Base-by-base conservation (phyloP, 805 yeast species). In the Lipomyces sp. region DNA sequence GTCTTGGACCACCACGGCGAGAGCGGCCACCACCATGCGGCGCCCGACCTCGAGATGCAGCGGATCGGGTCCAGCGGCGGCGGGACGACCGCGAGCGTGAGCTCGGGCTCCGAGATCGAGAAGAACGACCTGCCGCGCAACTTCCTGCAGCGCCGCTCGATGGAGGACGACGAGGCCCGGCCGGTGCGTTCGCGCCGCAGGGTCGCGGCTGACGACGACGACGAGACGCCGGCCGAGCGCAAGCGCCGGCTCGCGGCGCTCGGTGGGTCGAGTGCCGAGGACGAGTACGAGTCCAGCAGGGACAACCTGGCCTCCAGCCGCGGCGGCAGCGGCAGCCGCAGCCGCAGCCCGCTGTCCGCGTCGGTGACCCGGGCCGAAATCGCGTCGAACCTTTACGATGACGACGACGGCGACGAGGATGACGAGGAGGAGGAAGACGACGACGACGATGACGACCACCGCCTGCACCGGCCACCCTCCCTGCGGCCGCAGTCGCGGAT, bases 401-500 rank as follows among this genome's bases (percentile, higher is more conserved):
- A 53, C 4, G 57, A 43, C 11, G 55, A 53, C 33, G 61, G 51
- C 29, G 64, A 55, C 37, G 62, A 51, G 29, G 65, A 40, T 57
- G 18, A 34, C 18, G 48, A 35, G 18, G 49, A 39, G 6, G 45
- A 45, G 4, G 42, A 23, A 2, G 38, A 34, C 23, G 45, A 43
- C 29, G 49, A 28, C 11, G 48, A 43, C 10, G 60, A 53, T 3
- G 67, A 59, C n/a, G 66, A 65, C 43, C 70, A 62, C n/a, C 68
- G 60, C 6, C 65, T 51, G 2, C 53, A 21, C 33, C 35, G 40
- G 10, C 29, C 37, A 13, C 13, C n/a, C 19, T 16, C 40, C 14
- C 35, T 24, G 10, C 48, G 36, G 26, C 24, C 40, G 2, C 43
- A 44, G 1, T 45, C 54, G 13, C 33, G 61, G 26, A 50, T 53